Percentiles rank a stretch among this genome's conserved stretches.
Evolutionary conservation across 1,284 basidiomycete genomes (phyloP).

Genomic region (Ustilago trichophora): DNA sequence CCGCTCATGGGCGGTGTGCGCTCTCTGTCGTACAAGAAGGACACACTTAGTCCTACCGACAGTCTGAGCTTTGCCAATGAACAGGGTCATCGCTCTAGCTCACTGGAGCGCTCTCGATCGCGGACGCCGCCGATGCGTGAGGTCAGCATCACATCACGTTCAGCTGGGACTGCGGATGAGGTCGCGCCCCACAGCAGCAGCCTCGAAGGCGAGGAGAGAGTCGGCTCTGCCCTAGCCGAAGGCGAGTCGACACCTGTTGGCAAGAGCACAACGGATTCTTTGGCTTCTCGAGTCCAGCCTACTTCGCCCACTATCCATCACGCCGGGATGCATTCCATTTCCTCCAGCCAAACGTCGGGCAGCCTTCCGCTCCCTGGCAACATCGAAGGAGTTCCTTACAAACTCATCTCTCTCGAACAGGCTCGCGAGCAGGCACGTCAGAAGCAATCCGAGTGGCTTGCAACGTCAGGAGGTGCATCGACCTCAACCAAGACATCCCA

Average conservation of each 20-base stretch:
- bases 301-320: conserved; percentile 7
- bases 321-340: conserved; percentile 12
- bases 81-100: conserved; percentile 4
- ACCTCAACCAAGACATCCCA: conserved; percentile 11
- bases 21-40: conserved; percentile 25
- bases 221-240: conserved; percentile 7
- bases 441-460: conserved; percentile 46
- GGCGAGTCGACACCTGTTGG: conserved; percentile 27
- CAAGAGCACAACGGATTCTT: conserved; percentile 9
- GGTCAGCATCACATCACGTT: conserved; percentile 4
- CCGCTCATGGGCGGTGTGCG: conserved; percentile 28
- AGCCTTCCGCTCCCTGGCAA: conserved; percentile 40
- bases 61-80: conserved; percentile 13
- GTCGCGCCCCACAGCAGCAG: conserved; percentile 18
- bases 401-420: conserved; percentile 58
- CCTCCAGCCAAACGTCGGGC: conserved; percentile 29
- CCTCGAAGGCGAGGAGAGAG: conserved; percentile 3
- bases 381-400: conserved; percentile 57
- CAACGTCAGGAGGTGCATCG: conserved; percentile 11
- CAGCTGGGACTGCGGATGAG: conserved; percentile 4
- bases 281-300: not conserved
- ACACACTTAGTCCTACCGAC: conserved; percentile 19
- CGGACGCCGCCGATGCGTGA: conserved; percentile 25
- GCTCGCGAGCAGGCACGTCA: conserved; percentile 47
- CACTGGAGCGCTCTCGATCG: conserved; percentile 17